Base-by-base conservation (phyloP, 208 protist genomes). In the Acanthamoeba castellanii region DNA sequence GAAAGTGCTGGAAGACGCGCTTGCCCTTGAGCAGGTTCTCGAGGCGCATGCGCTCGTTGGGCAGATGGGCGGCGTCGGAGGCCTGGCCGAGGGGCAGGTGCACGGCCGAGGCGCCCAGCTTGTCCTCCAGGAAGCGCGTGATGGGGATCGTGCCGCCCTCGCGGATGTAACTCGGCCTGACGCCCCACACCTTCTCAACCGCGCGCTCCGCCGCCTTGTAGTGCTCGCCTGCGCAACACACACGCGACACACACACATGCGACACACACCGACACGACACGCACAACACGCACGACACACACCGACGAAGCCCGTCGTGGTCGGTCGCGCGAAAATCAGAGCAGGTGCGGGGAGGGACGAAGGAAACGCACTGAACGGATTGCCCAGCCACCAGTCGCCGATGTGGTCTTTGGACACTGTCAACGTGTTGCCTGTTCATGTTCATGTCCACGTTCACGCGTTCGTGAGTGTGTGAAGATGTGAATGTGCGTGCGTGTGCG, bases 1-100 rank as follows among this genome's bases (percentile, higher is more conserved):
- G 14, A 66, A 96, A 96, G 64, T 68, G 34, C 72, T 96, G 95
- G 78, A 96, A 90, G 61, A 96, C 95, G 45, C 88, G 50, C 37
- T 91, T 94, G 57, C 95, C 95, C 72, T 95, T 85, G 57, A 96
- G n/a, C 66, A 96, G n/a, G 55, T 96, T 96, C 87, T 96, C 81
- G 27, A 96, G 52, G 14, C 95, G 64, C 82, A 96, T 96, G 34
- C 95, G 78, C 27, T 96, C 95, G 84, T 96, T 95, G 32, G 94
- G 90, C 95, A 96, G 68, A n/a, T 96, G 95, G 18, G 95, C 94
- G 30, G 87, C 34, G 85, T 95, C 94, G 8, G 94, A 84, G 64
- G 82, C 82, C 47, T 96, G 72, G n/a, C 32, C 68, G n/a, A 92
- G 32, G 18, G 94, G 95, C 42, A 91, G 32, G 32, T 87, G 88